Evolutionary conservation across 768 basidiomycete species (phyloP).

Genomic region (Megacollybia marginata): DNA sequence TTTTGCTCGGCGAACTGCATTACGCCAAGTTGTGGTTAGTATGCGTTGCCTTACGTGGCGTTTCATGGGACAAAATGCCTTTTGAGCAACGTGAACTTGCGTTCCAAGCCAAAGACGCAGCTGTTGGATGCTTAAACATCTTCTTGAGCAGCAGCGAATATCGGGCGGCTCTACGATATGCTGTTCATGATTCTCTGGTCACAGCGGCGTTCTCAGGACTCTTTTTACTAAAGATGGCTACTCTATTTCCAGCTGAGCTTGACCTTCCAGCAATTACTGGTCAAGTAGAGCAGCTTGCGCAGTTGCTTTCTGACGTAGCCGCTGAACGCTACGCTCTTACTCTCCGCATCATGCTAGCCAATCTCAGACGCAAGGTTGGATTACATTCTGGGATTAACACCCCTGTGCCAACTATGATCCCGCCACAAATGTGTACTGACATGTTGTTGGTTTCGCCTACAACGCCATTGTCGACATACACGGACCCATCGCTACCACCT

Average conservation of each 20-base stretch:
- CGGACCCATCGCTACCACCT: constrained; percentile 44
- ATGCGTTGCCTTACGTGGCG: constrained; percentile 86
- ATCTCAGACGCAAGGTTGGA: constrained; percentile 83
- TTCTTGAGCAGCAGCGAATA: constrained; percentile 73
- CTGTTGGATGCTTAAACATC: constrained; percentile 75
- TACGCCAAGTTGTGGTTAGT: constrained; percentile 95
- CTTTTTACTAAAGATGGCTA: constrained; percentile 91
- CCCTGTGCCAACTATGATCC: constrained; percentile 43
- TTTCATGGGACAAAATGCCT: constrained; percentile 94
- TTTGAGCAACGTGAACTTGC: constrained; percentile 92
- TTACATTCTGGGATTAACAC: constrained; percentile 42
- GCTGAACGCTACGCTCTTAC: constrained; percentile 92
- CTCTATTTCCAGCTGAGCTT: constrained; percentile 80
- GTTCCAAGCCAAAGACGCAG: constrained; percentile 92
- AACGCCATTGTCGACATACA: constrained; percentile 39
- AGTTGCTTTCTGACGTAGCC: constrained; percentile 85
- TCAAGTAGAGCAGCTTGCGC: constrained; percentile 88
- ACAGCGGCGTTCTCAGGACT: constrained; percentile 88
- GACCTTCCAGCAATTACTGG: constrained; percentile 68
- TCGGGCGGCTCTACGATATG: constrained; percentile 85
- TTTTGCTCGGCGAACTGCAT: constrained; percentile 82
- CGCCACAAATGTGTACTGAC: constrained; percentile 45
- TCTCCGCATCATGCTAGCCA: constrained; percentile 88
- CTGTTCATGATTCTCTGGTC: constrained; percentile 89
- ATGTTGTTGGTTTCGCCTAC: constrained; percentile 36